phyloP scores from a whole-genome alignment of 306 rosid genomes.

The Mimosa bimucronata region DNA sequence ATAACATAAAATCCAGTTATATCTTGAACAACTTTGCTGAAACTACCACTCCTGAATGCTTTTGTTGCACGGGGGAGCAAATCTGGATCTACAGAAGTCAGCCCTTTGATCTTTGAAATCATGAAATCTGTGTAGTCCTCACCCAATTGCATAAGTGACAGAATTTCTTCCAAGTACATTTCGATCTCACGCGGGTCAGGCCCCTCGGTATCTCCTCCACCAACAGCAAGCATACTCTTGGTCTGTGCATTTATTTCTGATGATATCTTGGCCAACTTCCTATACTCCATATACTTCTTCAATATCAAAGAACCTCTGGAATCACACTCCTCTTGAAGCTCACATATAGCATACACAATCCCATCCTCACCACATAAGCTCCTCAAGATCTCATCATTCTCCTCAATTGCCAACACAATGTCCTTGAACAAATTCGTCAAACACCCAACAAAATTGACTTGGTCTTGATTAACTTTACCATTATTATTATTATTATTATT shows the following conservation, averaged over 20 bases:
- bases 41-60: slow-evolving; percentile 84
- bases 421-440: slow-evolving; percentile 92
- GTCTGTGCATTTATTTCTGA: slow-evolving; percentile 85
- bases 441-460: slow-evolving; percentile 71
- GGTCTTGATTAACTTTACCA: slow-evolving; percentile 31
- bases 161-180: slow-evolving; percentile 81
- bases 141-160: slow-evolving; percentile 84
- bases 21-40: slow-evolving; percentile 87
- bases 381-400: slow-evolving; percentile 76
- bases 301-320: slow-evolving; percentile 75
- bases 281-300: slow-evolving; percentile 93
- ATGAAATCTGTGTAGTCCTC: slow-evolving; percentile 91
- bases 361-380: slow-evolving; percentile 97
- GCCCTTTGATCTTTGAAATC: slow-evolving; percentile 81
- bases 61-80: slow-evolving; percentile 87
- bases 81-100: slow-evolving; percentile 84
- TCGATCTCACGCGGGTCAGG: slow-evolving; percentile 92
- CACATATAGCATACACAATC: slow-evolving; percentile 87
- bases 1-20: slow-evolving; percentile 87
- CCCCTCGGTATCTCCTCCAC: slow-evolving; percentile 76
- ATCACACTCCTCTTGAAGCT: slow-evolving; percentile 97
- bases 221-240: slow-evolving; percentile 69
- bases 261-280: slow-evolving; percentile 72
- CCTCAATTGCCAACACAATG: slow-evolving; percentile 82
- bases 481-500: background rate